These are phyloP conservation scores for Plenodomus tracheiphilus DNA, from an alignment of 2,329 filamentous ascomycete species.

Conservation along the genomic window DNA sequence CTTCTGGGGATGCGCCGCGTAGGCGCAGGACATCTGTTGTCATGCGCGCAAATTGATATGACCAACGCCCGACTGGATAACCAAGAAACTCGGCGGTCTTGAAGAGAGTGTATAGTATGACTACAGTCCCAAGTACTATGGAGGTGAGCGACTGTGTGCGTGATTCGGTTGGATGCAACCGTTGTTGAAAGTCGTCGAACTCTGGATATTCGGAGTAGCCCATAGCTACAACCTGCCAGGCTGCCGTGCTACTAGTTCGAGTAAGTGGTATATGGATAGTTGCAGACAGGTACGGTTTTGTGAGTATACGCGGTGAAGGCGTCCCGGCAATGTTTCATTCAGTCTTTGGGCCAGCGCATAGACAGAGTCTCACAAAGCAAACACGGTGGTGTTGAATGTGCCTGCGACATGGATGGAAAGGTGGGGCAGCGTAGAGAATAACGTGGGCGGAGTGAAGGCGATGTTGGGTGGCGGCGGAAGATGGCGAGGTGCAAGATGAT, in stretches of 20 bases:
- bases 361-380: constrained; percentile 30
- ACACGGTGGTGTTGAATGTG: constrained; percentile 26
- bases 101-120: constrained; percentile 33
- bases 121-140: constrained; percentile 20
- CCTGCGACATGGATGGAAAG: constrained; percentile 41
- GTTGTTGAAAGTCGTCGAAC: constrained; percentile 21
- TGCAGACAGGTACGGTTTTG: constrained; percentile 4
- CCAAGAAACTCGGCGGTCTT: constrained; percentile 32
- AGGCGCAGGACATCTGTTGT: constrained; percentile 9
- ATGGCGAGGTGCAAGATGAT: constrained; percentile 14
- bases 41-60: constrained; percentile 52
- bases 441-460: constrained; percentile 8
- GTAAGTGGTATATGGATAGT: neutral
- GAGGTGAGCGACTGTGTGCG: constrained; percentile 16
- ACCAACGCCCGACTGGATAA: constrained; percentile 51
- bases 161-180: constrained; percentile 16
- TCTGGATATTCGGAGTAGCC: constrained; percentile 21
- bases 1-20: constrained; percentile 7
- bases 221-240: constrained; percentile 22
- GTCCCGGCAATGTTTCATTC: constrained; percentile 16
- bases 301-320: constrained; percentile 10
- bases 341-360: constrained; percentile 41
- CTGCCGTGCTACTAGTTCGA: constrained; percentile 1
- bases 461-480: constrained; percentile 10
- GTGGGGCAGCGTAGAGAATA: constrained; percentile 7